phyloP scores from a whole-genome alignment of 371 early-diverging fungal genomes.

The Mucor indicus region DNA sequence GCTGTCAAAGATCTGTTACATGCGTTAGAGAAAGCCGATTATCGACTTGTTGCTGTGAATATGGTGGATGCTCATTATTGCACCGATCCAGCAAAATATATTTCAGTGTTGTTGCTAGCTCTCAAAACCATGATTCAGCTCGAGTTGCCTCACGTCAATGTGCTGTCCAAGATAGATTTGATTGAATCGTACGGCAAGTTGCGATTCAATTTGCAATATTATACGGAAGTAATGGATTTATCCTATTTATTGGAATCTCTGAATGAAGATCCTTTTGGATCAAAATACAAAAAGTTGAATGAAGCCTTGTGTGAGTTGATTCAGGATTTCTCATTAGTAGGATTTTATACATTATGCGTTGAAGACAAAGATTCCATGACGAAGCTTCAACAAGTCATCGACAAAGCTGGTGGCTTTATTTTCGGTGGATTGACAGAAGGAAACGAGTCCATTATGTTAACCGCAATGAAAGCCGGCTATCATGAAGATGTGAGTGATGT shows the following conservation, averaged over 20 bases:
- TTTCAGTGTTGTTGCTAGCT: constrained; percentile 84
- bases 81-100: constrained; percentile 90
- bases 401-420: constrained; percentile 91
- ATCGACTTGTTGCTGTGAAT: constrained; percentile 88
- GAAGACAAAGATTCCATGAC: constrained; percentile 85
- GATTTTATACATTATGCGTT: constrained; percentile 86
- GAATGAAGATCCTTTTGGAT: constrained; percentile 66
- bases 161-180: constrained; percentile 94
- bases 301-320: constrained; percentile 84
- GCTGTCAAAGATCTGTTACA: constrained; percentile 79
- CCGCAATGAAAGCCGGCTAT: constrained; percentile 57
- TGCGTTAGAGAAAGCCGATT: constrained; percentile 70
- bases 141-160: constrained; percentile 95
- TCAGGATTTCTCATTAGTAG: constrained; percentile 89
- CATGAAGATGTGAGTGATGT: constrained; percentile 58
- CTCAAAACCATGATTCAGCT: constrained; percentile 91
- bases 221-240: constrained; percentile 92
- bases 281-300: constrained; percentile 72
- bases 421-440: constrained; percentile 80
- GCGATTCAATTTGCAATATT: constrained; percentile 87
- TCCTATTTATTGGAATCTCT: constrained; percentile 74
- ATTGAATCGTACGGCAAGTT: constrained; percentile 75
- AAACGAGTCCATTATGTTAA: constrained; percentile 76
- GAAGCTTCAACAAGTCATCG: constrained; percentile 74
- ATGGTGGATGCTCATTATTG: constrained; percentile 93